A percentile compares a stretch with the other conserved stretches of the same genome.
Evolutionary conservation across 2,329 filamentous ascomycete species (phyloP).

Genomic region (Microascus cirrosus): DNA sequence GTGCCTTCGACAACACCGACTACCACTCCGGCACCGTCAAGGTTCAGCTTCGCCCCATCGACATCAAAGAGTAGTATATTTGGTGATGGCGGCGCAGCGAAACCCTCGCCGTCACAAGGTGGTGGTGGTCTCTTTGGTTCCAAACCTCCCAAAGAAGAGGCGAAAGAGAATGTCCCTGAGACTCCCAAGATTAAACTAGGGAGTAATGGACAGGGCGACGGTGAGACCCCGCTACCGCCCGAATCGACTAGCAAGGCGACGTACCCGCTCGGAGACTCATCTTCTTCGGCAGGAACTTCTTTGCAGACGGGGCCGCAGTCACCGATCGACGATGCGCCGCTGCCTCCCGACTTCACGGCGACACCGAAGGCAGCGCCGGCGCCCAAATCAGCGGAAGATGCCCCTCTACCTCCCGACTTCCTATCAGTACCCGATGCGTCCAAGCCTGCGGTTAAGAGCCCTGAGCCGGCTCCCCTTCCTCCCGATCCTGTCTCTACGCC

Average conservation of each 20-base stretch:
- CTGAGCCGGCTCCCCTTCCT: slow-evolving; percentile 26
- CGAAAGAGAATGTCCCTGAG: slow-evolving; percentile 10
- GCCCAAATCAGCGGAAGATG: slow-evolving; percentile 11
- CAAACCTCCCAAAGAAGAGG: slow-evolving; percentile 11
- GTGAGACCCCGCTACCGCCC: slow-evolving; percentile 37
- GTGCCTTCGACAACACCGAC: slow-evolving; percentile 18
- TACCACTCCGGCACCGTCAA: slow-evolving; percentile 36
- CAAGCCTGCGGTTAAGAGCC: slow-evolving; percentile 10
- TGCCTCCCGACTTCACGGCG: slow-evolving; percentile 21
- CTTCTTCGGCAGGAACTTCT: slow-evolving; percentile 28
- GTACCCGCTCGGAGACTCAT: slow-evolving; percentile 37
- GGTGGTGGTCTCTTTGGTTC: slow-evolving; percentile 14
- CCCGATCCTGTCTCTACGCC: slow-evolving; percentile 24
- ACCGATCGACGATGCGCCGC: slow-evolving; percentile 12
- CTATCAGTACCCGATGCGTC: slow-evolving; percentile 8
- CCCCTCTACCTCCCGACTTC: slow-evolving; percentile 21
- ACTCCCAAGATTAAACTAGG: slow-evolving; percentile 24
- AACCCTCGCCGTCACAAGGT: slow-evolving; percentile 11
- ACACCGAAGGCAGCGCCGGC: slow-evolving; percentile 13
- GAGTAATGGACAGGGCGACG: slow-evolving; percentile 14
- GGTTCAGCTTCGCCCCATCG: slow-evolving; percentile 28
- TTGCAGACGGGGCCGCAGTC: not conserved
- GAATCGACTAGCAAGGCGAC: slow-evolving; percentile 42
- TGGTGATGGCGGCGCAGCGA: slow-evolving; percentile 20
- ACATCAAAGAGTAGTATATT: slow-evolving; percentile 18